Conservation (phyloP, 495 filamentous ascomycete genomes). For the Xylaria castorea region DNA sequence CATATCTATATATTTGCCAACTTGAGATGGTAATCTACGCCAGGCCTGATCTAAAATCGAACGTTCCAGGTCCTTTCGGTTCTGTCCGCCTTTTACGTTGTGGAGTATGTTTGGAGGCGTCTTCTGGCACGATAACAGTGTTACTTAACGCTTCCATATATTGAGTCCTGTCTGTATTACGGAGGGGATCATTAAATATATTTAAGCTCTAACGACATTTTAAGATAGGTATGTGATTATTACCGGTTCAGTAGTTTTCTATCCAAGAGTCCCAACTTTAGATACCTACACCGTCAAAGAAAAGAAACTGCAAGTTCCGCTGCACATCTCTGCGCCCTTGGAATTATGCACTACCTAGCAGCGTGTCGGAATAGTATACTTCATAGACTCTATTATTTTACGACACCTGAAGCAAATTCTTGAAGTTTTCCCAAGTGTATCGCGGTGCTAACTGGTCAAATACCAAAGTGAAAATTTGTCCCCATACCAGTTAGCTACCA, state of each 20-base stretch:
- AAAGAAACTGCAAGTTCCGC: not conserved
- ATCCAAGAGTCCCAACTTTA: not conserved
- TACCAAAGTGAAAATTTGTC: too few relatives aligned
- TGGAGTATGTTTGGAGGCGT: too few relatives aligned
- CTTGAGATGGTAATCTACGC: not conserved
- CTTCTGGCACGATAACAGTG: too few relatives aligned
- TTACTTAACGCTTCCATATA: too few relatives aligned
- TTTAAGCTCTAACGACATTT: too few relatives aligned
- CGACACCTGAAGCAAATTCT: not conserved
- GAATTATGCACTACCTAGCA: not conserved
- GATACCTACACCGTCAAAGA: not conserved
- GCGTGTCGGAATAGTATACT: not conserved
- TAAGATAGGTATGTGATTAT: too few relatives aligned
- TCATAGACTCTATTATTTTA: not conserved
- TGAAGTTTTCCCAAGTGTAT: not conserved
- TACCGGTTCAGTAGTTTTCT: too few relatives aligned
- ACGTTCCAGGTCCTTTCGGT: too few relatives aligned
- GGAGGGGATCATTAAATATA: too few relatives aligned
- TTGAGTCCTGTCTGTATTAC: too few relatives aligned
- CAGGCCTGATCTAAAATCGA: not conserved
- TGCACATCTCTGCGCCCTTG: not conserved
- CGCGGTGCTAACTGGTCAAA: not conserved
- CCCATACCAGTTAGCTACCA: too few relatives aligned
- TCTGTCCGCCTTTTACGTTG: too few relatives aligned
- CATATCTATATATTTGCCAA: not conserved